Base-by-base conservation (phyloP, 2,329 filamentous ascomycete species). In the Rhinocladiella similis region DNA sequence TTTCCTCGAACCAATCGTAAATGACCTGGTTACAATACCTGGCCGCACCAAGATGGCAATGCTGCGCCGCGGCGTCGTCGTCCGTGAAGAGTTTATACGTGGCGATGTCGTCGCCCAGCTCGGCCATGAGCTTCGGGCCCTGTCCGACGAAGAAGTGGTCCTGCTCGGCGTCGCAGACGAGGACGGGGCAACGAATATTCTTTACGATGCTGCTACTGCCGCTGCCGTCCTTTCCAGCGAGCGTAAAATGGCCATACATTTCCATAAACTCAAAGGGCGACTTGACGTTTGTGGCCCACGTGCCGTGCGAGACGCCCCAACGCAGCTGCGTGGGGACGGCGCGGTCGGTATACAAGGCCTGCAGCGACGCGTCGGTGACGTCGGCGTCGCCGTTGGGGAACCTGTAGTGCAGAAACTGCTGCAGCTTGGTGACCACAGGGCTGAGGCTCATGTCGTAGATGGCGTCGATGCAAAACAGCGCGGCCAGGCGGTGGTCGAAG, bases 401-500 rank as follows among this genome's bases (percentile, higher is more conserved):
- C 18, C 19, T 3, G 47, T 14, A 3, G 22, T 35, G n/a, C n/a
- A n/a, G n/a, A n/a, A n/a, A n/a, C n/a, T n/a, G n/a, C n/a, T n/a
- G n/a, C n/a, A n/a, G n/a, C n/a, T n/a, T n/a, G n/a, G n/a, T n/a
- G n/a, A n/a, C n/a, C n/a, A n/a, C n/a, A n/a, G n/a, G n/a, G n/a
- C n/a, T n/a, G 18, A n/a, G 14, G 25, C 29, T 19, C 5, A 61
- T 3, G 25, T 56, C 52, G 25, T 43, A 58, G 12, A 58, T 41
- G 2, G 74, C 76, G 58, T 77, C 75, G 22, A 75, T 66, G 33
- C 70, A 66, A 47, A 77, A 63, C 4, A 71, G 63, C 1, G 75
- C 77, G 0, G 69, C 66, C 9, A 79, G 57, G 1, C 76, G 72
- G 47, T 68, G 72, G 54, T 80, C 77, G 57, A 75, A 76, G 0